A percentile compares a stretch with the other conserved stretches of the same genome.
Conservation (phyloP, 2,329 filamentous ascomycete genomes). For the Colletotrichum sp. region DNA sequence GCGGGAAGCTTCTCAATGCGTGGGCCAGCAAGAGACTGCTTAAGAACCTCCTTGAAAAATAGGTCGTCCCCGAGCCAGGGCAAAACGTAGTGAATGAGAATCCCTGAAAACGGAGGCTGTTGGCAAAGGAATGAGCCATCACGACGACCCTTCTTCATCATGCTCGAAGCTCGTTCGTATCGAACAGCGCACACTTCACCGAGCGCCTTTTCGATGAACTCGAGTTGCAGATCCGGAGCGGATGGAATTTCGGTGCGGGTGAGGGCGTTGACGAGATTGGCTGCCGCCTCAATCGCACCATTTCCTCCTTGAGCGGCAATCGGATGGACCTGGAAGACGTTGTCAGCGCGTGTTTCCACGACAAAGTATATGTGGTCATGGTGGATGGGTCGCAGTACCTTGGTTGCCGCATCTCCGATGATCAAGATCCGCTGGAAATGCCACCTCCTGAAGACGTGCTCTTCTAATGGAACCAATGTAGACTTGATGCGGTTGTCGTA, state of each 20-base stretch:
- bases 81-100: not conserved
- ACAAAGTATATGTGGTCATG: not conserved
- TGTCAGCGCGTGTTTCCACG: not conserved
- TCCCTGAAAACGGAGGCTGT: not conserved
- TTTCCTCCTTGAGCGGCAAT: slow-evolving; percentile 29
- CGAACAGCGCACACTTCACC: not conserved
- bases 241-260: not conserved
- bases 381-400: slow-evolving; percentile 29
- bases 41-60: not conserved
- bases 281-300: slow-evolving; percentile 27
- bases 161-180: not conserved
- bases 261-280: slow-evolving; percentile 23
- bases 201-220: not conserved
- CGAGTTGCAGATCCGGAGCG: not conserved
- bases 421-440: slow-evolving; percentile 40
- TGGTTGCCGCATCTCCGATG: slow-evolving; percentile 47
- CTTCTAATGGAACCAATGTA: slow-evolving; percentile 28
- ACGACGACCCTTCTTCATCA: not conserved
- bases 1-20: not conserved
- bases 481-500: slow-evolving; percentile 31
- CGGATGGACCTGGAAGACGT: slow-evolving; percentile 23
- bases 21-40: not conserved
- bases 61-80: not conserved
- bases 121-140: not conserved
- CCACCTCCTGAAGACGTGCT: slow-evolving; percentile 42